Percentiles rank a stretch among this genome's conserved stretches.
phyloP scores from a whole-genome alignment of 164 flowering plant species.

The Sextonia rubra region DNA sequence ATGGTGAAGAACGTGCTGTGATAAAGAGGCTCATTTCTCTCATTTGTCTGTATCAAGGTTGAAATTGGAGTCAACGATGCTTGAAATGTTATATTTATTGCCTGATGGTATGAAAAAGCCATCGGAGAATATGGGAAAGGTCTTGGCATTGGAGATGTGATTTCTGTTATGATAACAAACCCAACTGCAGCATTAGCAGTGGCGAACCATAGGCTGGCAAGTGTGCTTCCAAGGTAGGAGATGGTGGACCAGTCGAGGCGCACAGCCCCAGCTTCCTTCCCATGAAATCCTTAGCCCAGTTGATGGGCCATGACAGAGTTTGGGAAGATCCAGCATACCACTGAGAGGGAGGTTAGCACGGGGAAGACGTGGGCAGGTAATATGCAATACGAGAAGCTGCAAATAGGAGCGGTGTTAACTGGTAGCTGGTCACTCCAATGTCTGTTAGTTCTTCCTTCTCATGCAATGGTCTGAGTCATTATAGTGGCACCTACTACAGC shows the following conservation, averaged over 20 bases:
- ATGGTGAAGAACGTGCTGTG: slow-evolving; percentile 70
- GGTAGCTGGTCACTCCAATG: slow-evolving; percentile 54
- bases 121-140: slow-evolving; percentile 60
- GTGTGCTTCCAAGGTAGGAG: slow-evolving; percentile 75
- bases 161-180: slow-evolving; percentile 48
- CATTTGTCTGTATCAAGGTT: slow-evolving; percentile 49
- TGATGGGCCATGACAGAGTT: slow-evolving; percentile 56
- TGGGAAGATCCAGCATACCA: slow-evolving; percentile 71
- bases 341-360: slow-evolving; percentile 68
- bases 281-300: slow-evolving; percentile 66
- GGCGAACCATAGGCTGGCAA: slow-evolving; percentile 90
- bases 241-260: slow-evolving; percentile 73
- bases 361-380: slow-evolving; percentile 72
- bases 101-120: slow-evolving; percentile 49
- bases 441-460: slow-evolving; percentile 54
- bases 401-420: slow-evolving; percentile 53
- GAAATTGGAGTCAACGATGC: slow-evolving; percentile 52
- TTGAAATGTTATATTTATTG: slow-evolving; percentile 38
- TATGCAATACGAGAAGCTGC: slow-evolving; percentile 72
- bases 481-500: not conserved
- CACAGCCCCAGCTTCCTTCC: slow-evolving; percentile 57
- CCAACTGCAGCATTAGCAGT: slow-evolving; percentile 77
- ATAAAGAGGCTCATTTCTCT: slow-evolving; percentile 47
- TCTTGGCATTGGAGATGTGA: slow-evolving; percentile 66
- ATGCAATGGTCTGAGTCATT: slow-evolving; percentile 57